phyloP scores from a whole-genome alignment of 768 basidiomycete genomes.

The Postia placenta region DNA sequence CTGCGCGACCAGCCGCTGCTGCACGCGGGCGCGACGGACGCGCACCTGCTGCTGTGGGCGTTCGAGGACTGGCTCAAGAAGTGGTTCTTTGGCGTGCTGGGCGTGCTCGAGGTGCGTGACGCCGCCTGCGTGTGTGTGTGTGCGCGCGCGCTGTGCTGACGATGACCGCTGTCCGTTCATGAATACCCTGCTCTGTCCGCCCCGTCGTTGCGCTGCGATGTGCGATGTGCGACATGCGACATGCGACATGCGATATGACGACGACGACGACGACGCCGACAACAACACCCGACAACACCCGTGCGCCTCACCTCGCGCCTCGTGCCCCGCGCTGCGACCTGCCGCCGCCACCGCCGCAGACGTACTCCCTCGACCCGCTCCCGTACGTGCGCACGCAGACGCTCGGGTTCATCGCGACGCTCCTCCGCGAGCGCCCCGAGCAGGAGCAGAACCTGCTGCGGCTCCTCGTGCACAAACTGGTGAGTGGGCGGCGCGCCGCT shows the following conservation, averaged over 20 bases:
- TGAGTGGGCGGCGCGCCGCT: slow-evolving; percentile 36
- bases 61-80: slow-evolving; percentile 99
- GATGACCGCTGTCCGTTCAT: too few relatives aligned
- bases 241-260: too few relatives aligned
- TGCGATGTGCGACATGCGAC: too few relatives aligned
- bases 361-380: slow-evolving; percentile 77
- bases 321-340: too few relatives aligned
- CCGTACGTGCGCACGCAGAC: slow-evolving; percentile 85
- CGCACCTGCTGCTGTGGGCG: slow-evolving; percentile 74
- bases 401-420: slow-evolving; percentile 67
- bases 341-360: slow-evolving; percentile 36
- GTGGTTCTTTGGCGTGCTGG: slow-evolving; percentile 88
- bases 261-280: too few relatives aligned
- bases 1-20: slow-evolving; percentile 82
- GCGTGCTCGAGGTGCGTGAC: slow-evolving; percentile 74
- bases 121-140: not conserved
- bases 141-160: slow-evolving; percentile 11
- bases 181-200: too few relatives aligned
- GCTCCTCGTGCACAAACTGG: slow-evolving; percentile 88
- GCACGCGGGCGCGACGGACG: slow-evolving; percentile 59
- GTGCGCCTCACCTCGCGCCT: too few relatives aligned
- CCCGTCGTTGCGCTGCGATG: too few relatives aligned
- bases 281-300: too few relatives aligned
- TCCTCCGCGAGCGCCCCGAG: slow-evolving; percentile 87
- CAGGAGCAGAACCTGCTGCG: slow-evolving; percentile 95